Percentiles rank a stretch among this genome's conserved stretches.
These are phyloP conservation scores for Plantago major DNA, from an alignment of 257 asterid species.

Conservation along the genomic window DNA sequence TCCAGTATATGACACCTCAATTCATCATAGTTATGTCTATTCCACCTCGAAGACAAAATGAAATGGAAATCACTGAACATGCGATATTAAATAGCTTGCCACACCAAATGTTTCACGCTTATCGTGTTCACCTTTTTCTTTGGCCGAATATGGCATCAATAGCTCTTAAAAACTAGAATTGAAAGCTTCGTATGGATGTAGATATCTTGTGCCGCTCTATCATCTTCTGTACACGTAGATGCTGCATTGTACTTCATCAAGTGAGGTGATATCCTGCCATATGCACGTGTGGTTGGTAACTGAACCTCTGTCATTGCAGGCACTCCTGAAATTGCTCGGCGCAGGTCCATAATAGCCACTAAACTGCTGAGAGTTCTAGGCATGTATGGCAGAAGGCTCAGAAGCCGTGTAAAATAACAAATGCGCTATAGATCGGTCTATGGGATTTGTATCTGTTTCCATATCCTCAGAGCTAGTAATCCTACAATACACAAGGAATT, in stretches of 20 bases:
- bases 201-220: not conserved
- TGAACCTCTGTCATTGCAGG: conserved; percentile 28
- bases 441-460: conserved; percentile 77
- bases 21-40: not conserved
- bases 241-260: not conserved
- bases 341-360: not conserved
- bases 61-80: not conserved
- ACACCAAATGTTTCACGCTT: no score
- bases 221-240: not conserved
- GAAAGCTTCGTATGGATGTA: not conserved
- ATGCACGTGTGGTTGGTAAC: not conserved
- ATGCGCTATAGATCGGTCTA: conserved; percentile 82
- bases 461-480: conserved; percentile 57
- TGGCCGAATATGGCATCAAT: no score
- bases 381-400: conserved; percentile 35
- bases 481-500: conserved; percentile 22
- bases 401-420: conserved; percentile 72
- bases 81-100: no score
- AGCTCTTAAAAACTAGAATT: not conserved
- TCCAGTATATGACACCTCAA: no score
- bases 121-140: no score
- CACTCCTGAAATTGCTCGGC: conserved; percentile 38
- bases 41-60: not conserved
- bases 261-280: not conserved
- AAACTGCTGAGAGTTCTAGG: conserved; percentile 28